Base-by-base conservation (phyloP, 2,329 filamentous ascomycete genomes). In the Talaromyces islandicus region DNA sequence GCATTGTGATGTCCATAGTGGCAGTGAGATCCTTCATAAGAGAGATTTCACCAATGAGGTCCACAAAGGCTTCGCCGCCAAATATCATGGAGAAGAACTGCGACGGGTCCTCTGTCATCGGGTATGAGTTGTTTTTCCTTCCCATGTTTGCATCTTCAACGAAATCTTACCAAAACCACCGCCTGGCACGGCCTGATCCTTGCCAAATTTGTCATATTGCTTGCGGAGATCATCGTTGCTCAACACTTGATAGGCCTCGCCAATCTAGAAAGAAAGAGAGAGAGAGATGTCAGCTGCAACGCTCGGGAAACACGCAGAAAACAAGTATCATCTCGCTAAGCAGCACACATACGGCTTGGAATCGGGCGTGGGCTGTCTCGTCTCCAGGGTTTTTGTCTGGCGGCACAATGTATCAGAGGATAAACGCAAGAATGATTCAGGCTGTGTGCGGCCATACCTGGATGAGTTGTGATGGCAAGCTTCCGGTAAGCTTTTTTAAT, bases 81-180 rank as follows among this genome's bases (percentile, higher is more conserved):
- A 99, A 99, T 68, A 99, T 99, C 81, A 92, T 95, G 70, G 90
- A 90, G 79, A 99, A 99, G 83, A 99, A 99, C 77, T 99, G 94
- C 65, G 92, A 85, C 1, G 94, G 94, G 74, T 99, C 94, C 81
- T 89, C 85, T 85, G 71, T 59, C 58, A 17, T 4, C 1, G 24
- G 9, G 17, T 30, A 12, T 54, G 48, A 60, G 54, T 38, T n/a
- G 5, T n/a, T n/a, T 17, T 25, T n/a, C 4, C 25, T 53, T 25
- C 11, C 30, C 32, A 35, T 55, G 32, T 58, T 58, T 24, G 25
- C 32, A 56, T 1, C 30, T 32, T 60, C 59, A 60, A 43, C 19
- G 58, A n/a, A 19, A 14, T 65, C 79, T 59, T 73, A 83, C 90
- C 90, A 75, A 99, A 99, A 64, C 94, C 94, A 69, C 91, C 90